Conservation (phyloP, 1,139 yeast genomes). For the Scheffersomyces insectosa region DNA sequence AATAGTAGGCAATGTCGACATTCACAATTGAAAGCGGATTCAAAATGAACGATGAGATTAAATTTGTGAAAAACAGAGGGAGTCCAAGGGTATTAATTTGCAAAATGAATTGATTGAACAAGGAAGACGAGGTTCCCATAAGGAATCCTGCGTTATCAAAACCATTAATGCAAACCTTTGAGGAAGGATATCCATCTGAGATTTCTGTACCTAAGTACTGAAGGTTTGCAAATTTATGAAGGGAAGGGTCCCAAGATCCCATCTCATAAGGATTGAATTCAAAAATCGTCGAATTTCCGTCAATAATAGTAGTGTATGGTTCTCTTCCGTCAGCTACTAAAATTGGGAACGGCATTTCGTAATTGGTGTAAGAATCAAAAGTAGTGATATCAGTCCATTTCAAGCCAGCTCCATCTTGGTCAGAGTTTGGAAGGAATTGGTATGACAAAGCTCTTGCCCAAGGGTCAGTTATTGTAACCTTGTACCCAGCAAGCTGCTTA, state of each 20-base stretch:
- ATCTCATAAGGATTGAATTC: constrained; percentile 23
- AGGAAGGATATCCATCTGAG: constrained; percentile 26
- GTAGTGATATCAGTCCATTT: constrained; percentile 33
- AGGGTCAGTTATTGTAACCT: constrained; percentile 18
- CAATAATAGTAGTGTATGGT: constrained; percentile 14
- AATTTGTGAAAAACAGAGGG: constrained; percentile 9
- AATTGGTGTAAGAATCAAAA: constrained; percentile 23
- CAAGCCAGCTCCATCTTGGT: constrained; percentile 16
- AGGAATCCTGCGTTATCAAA: constrained; percentile 23
- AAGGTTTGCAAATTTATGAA: constrained; percentile 25
- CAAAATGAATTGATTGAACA: constrained; percentile 32
- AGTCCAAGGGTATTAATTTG: constrained; percentile 14
- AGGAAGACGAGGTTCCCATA: constrained; percentile 20
- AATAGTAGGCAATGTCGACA: constrained; percentile 18
- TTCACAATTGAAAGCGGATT: constrained; percentile 32
- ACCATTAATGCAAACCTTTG: constrained; percentile 22
- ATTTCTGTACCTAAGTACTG: constrained; percentile 35
- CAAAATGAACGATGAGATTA: constrained; percentile 20
- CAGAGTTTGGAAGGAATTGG: constrained; percentile 17
- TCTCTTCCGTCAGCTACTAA: constrained; percentile 18
- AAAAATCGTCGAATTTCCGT: constrained; percentile 19
- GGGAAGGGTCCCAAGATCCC: constrained; percentile 25
- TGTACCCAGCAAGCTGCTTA: constrained; percentile 17
- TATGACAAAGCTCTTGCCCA: constrained; percentile 24
- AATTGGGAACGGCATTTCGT: constrained; percentile 23